Conservation (phyloP, 805 yeast species). For the Cyberlindnera amylophila region DNA sequence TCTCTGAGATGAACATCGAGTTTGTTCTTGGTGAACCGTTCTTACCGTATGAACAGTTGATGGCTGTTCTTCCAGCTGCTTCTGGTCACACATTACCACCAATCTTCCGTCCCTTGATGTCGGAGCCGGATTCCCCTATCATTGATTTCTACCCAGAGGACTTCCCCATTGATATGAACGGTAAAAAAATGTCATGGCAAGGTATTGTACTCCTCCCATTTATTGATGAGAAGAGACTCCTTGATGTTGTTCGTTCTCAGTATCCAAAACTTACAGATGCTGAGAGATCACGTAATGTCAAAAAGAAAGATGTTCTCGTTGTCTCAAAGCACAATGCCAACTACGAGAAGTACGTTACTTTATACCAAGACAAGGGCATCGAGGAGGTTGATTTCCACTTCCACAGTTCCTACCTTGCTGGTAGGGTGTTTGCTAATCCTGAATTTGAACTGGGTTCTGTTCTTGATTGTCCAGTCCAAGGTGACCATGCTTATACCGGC, state of each 20-base stretch:
- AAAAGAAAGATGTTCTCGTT: slow-evolving; percentile 65
- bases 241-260: slow-evolving; percentile 60
- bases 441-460: slow-evolving; percentile 31
- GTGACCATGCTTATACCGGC: slow-evolving; percentile 32
- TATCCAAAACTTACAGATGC: slow-evolving; percentile 60
- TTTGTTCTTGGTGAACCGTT: slow-evolving; percentile 76
- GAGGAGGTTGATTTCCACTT: slow-evolving; percentile 40
- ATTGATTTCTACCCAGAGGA: slow-evolving; percentile 89
- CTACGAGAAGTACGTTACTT: slow-evolving; percentile 31
- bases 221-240: slow-evolving; percentile 75
- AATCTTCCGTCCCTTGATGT: slow-evolving; percentile 79
- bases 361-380: slow-evolving; percentile 22
- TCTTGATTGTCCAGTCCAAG: slow-evolving; percentile 33
- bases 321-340: slow-evolving; percentile 61
- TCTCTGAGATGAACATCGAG: slow-evolving; percentile 46
- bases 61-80: slow-evolving; percentile 89
- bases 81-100: slow-evolving; percentile 84
- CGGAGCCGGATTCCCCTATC: slow-evolving; percentile 71
- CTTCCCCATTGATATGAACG: slow-evolving; percentile 91
- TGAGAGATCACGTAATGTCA: slow-evolving; percentile 67
- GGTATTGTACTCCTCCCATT: slow-evolving; percentile 89
- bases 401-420: slow-evolving; percentile 55
- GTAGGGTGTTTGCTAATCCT: slow-evolving; percentile 40
- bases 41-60: slow-evolving; percentile 86
- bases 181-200: slow-evolving; percentile 93